Evolutionary conservation across 164 flowering plant species (phyloP), one percentile per base, ranked within the genome.

Genomic region (Buxus sempervirens): DNA sequence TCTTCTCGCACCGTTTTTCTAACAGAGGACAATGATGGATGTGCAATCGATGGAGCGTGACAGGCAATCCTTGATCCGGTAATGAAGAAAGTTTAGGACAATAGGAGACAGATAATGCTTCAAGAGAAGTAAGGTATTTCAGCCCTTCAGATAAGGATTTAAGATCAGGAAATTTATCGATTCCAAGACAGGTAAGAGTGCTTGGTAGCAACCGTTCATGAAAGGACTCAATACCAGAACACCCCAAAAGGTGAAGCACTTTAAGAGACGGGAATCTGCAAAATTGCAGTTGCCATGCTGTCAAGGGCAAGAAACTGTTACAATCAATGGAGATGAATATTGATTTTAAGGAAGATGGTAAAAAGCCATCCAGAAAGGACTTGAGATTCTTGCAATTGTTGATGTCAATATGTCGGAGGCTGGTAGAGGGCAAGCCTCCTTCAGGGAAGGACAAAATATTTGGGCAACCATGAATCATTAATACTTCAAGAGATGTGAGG

Each of bases 381-480:
- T 45, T 15, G 14, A 45, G 51, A 45, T 45, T 15, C 5, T 45
- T 45, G 51, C 51, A 45, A 45, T 45, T 15, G 10, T 15, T 4
- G 51, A 45, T 45, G 1, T 10, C 51, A 10, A 45, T 6, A 10
- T 4, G 1, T 45, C 13, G 5, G 1, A 45, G 14, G 18, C 12
- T 45, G 51, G 51, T 45, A 15, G 51, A 10, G 51, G 51, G 51
- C 51, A 10, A 15, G 1, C 51, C n/a, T 4, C 54, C 61, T 42
- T 24, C 19, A 45, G 69, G 72, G 10, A 69, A 59, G 63, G 72
- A 68, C 12, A 5, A 28, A 18, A 73, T 54, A 53, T 48, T 25
- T 48, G 72, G 42, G 54, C 76, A 73, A 0, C 27, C 62, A 15
- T 41, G 36, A 27, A 74, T 69, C 5, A 20, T 53, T 49, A 66